These are phyloP conservation scores for Camellia lanceoleosa DNA, from an alignment of 148 eudicot species.

Conservation along the genomic window DNA sequence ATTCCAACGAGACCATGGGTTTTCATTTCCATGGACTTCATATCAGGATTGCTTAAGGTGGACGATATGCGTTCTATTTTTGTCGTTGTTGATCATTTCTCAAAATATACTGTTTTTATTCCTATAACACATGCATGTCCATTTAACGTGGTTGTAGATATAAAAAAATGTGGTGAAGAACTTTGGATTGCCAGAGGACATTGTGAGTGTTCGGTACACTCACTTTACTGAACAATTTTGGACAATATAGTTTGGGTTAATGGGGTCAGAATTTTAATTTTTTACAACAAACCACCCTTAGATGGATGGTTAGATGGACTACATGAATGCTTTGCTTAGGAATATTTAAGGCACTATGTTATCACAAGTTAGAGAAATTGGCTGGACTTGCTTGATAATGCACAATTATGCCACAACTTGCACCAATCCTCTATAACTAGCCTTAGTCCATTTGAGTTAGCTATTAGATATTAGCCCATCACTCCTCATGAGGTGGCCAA, in stretches of 20 bases:
- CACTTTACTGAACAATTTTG: slow-evolving; percentile 3
- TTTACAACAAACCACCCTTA: neutral
- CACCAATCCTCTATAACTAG: neutral
- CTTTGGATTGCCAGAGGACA: too few relatives aligned
- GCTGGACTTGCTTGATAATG: neutral
- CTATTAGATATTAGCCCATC: neutral
- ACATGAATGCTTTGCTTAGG: neutral
- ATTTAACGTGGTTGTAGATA: neutral
- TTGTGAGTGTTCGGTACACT: slow-evolving; percentile 7
- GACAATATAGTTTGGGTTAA: neutral
- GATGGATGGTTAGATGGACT: neutral
- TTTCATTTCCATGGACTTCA: neutral
- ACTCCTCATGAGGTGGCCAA: neutral
- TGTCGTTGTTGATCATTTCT: too few relatives aligned
- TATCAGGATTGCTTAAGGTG: neutral
- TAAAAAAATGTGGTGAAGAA: neutral
- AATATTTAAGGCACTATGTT: slow-evolving; percentile 19
- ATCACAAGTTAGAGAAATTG: slow-evolving; percentile 7
- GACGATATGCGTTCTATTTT: neutral
- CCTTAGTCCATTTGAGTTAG: neutral
- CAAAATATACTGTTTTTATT: too few relatives aligned
- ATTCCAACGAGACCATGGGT: too few relatives aligned
- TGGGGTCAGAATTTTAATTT: neutral
- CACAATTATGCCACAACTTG: slow-evolving; percentile 19
- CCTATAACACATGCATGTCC: too few relatives aligned